These are phyloP conservation scores for Actinomucor elegans DNA, from an alignment of 371 early-diverging fungal genomes.

Conservation along the genomic window DNA sequence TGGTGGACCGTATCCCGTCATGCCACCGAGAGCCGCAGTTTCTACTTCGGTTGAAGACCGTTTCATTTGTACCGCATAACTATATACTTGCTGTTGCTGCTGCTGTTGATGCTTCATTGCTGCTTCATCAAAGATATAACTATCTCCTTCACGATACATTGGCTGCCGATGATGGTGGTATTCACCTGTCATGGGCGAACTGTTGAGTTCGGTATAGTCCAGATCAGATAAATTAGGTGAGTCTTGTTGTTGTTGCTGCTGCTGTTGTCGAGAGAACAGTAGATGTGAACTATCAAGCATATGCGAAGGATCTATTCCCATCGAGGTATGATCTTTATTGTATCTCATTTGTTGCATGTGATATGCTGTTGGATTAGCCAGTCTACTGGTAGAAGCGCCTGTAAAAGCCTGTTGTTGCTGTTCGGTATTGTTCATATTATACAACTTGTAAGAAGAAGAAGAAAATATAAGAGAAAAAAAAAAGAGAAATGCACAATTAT, in stretches of 20 bases:
- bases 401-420: background rate
- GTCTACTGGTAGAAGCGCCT: background rate
- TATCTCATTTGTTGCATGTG: constrained; percentile 19
- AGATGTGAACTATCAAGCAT: constrained; percentile 10
- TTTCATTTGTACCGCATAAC: constrained; percentile 21
- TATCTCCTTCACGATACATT: constrained; percentile 2
- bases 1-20: background rate
- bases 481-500: background rate
- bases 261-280: constrained; percentile 3
- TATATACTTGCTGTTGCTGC: background rate
- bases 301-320: constrained; percentile 11
- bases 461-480: background rate
- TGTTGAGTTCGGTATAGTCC: constrained; percentile 16
- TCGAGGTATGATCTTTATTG: constrained; percentile 2
- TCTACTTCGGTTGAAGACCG: constrained; percentile 19
- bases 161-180: constrained; percentile 6
- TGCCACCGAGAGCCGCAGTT: constrained; percentile 4
- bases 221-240: constrained; percentile 19
- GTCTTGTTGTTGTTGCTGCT: constrained; percentile 9
- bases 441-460: too few species aligned
- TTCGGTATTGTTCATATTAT: too few species aligned
- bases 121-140: constrained; percentile 8
- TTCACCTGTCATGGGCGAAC: constrained; percentile 10
- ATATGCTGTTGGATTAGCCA: constrained; percentile 12
- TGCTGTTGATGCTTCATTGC: constrained; percentile 7